Evolutionary conservation across 148 eudicot genomes (phyloP), one percentile per base, ranked within the genome.

Genomic region (Rhododendron henanense): DNA sequence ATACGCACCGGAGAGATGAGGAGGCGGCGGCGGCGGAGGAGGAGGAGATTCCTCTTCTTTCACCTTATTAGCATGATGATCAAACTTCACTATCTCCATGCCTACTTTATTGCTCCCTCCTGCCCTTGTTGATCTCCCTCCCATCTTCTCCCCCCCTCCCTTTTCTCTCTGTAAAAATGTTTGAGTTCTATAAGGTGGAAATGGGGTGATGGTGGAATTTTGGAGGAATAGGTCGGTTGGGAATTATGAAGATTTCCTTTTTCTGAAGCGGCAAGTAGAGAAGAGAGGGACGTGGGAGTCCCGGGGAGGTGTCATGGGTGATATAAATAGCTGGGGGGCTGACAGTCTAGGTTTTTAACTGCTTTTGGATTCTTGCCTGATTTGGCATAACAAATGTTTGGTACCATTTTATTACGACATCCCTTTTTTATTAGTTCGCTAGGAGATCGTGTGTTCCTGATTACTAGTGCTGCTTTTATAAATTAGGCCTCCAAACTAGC

Each of bases 1-100:
- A 89, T 94, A 94, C 31, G 98, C 95, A 63, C 96, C 93, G 16
- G 98, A 94, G 79, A 93, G 92, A 83, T 89, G 94, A 87, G 91
- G 89, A 65, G 31, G 31, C 6, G 87, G 94, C 86, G 91, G 28
- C 23, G 87, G 94, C 87, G 91, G 33, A 25, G 73, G 31, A 59
- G 2, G n/a, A n/a, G 28, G 18, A 28, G 75, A 15, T 71, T 33
- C 76, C 88, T 89, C 73, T 84, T 73, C 80, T 69, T 81, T 69
- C 13, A 61, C 77, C 44, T 85, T 87, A 28, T 25, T 25, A 25
- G 10, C 1, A 10, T 51, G 55, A 51, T 78, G 81, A 59, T 86
- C 55, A 11, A 44, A 48, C 19, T 81, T 88, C 23, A 71, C 82
- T 48, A 39, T 45, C n/a, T 84, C 89, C 47, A 82, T 80, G 31